Base-by-base conservation (phyloP, 2,329 filamentous ascomycete genomes). In the Claviceps purpurea region DNA sequence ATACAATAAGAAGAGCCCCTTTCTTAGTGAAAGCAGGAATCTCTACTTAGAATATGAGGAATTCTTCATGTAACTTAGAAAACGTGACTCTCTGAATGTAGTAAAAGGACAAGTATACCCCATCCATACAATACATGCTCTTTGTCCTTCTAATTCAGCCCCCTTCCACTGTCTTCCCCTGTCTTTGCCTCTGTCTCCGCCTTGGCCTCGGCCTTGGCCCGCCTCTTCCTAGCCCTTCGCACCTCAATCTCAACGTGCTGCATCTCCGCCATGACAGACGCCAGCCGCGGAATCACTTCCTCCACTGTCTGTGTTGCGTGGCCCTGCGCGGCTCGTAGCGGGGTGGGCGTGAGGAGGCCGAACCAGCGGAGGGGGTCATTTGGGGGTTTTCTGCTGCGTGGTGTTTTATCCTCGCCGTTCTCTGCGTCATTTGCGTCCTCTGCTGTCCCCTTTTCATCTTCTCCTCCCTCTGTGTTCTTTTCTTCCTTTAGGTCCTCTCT, bases 171-270 rank as follows among this genome's bases (percentile, higher is more conserved):
- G 13, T 14, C 34, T 16, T 18, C 30, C 8, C 11, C 24, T 42
- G 13, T 14, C 43, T 11, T 20, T 41, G 16, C 39, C 4, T 38
- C n/a, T 5, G 3, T 20, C 8, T 7, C 18, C 0, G 18, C 37
- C 16, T 14, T 34, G 4, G 30, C 65, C 55, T 69, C 69, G 1
- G 68, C 69, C 62, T 78, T 79, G 26, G 72, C 70, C 39, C 75
- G 68, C 65, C 64, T 73, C 68, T 82, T 81, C 53, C 74, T 69
- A 39, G 75, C 77, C 53, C 84, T 71, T 40, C 84, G 73, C 51
- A 91, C 81, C 57, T 85, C 77, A 50, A 83, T 79, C 68, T 89
- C 85, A 5, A 87, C 63, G n/a, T 68, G 67, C 14, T 73, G 71
- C 76, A 91, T 81, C 59, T 80, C 74, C 30, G 72, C 72, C 39